Percentiles rank a stretch among this genome's conserved stretches.
Evolutionary conservation across 1,284 basidiomycete genomes (phyloP).

Genomic region (Cryptococcus sp.): DNA sequence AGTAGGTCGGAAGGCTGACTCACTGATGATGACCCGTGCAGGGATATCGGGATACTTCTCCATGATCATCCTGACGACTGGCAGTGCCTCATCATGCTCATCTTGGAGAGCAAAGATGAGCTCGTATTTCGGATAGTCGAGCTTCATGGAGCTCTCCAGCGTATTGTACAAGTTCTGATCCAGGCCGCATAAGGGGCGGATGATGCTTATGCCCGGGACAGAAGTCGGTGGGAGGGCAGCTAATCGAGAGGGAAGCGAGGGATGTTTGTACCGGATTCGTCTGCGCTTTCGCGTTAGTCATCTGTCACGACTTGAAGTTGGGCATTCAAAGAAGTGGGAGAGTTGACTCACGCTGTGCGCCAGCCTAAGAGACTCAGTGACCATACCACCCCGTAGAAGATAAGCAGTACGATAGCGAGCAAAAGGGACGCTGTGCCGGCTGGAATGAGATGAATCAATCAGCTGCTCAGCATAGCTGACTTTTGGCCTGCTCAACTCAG

Average conservation of each 20-base stretch:
- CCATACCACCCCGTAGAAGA: slow-evolving; percentile 76
- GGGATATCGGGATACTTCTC: slow-evolving; percentile 69
- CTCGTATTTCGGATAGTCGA: slow-evolving; percentile 86
- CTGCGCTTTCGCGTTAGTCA: slow-evolving; percentile 52
- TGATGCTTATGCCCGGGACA: slow-evolving; percentile 83
- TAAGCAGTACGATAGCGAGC: slow-evolving; percentile 59
- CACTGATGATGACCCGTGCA: slow-evolving; percentile 74
- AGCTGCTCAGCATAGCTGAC: too few species aligned
- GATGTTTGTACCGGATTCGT: slow-evolving; percentile 65
- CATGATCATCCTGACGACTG: slow-evolving; percentile 73
- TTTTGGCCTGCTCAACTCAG: too few species aligned
- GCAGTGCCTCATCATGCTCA: slow-evolving; percentile 76
- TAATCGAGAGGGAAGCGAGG: slow-evolving; percentile 64
- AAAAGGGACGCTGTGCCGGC: slow-evolving; percentile 20
- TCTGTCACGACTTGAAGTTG: background rate
- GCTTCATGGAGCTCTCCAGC: slow-evolving; percentile 82
- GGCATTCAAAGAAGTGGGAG: background rate
- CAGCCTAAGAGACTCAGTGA: slow-evolving; percentile 74
- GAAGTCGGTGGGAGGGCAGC: slow-evolving; percentile 58
- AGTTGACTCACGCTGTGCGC: slow-evolving; percentile 68
- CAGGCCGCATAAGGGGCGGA: slow-evolving; percentile 86
- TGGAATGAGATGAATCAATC: background rate
- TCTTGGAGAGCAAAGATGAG: slow-evolving; percentile 83
- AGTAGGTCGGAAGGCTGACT: slow-evolving; percentile 36
- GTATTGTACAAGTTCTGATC: slow-evolving; percentile 93